phyloP scores from a whole-genome alignment of 805 yeast genomes.

The Lipomyces sp. region DNA sequence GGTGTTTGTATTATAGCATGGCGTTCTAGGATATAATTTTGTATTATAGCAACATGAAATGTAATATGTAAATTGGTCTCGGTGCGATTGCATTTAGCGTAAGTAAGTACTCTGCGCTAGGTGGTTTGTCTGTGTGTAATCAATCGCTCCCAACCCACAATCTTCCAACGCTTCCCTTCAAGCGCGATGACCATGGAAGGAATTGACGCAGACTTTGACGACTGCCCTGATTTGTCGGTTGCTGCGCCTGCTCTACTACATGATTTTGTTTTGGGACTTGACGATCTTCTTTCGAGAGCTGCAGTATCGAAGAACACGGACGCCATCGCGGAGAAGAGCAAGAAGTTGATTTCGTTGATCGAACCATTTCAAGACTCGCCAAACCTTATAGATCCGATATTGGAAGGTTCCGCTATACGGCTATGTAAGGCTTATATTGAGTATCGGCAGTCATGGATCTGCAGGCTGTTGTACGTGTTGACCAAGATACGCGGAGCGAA shows the following conservation, averaged over 20 bases:
- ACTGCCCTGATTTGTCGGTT: constrained; percentile 8
- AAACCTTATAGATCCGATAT: constrained; percentile 20
- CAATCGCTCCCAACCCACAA: neutral
- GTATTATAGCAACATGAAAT: neutral
- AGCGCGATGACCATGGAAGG: too few relatives aligned
- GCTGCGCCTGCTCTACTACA: constrained; percentile 9
- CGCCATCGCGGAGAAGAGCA: too few relatives aligned
- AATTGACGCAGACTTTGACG: constrained; percentile 10
- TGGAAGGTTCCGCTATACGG: constrained; percentile 3
- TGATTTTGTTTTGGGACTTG: neutral
- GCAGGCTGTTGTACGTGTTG: constrained; percentile 53
- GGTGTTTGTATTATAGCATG: too few relatives aligned
- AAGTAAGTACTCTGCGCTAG: neutral
- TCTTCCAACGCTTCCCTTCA: too few relatives aligned
- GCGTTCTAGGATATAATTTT: too few relatives aligned
- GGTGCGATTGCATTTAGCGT: too few relatives aligned
- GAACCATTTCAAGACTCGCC: constrained; percentile 28
- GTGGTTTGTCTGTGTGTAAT: too few relatives aligned
- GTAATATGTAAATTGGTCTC: too few relatives aligned
- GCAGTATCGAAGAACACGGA: neutral
- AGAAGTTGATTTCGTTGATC: constrained; percentile 3
- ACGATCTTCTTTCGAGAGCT: neutral
- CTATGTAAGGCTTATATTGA: constrained; percentile 5
- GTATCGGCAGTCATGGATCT: constrained; percentile 21
- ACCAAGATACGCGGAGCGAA: constrained; percentile 67